These are phyloP conservation scores for Striga asiatica DNA, from an alignment of 257 asterid species.

Conservation along the genomic window DNA sequence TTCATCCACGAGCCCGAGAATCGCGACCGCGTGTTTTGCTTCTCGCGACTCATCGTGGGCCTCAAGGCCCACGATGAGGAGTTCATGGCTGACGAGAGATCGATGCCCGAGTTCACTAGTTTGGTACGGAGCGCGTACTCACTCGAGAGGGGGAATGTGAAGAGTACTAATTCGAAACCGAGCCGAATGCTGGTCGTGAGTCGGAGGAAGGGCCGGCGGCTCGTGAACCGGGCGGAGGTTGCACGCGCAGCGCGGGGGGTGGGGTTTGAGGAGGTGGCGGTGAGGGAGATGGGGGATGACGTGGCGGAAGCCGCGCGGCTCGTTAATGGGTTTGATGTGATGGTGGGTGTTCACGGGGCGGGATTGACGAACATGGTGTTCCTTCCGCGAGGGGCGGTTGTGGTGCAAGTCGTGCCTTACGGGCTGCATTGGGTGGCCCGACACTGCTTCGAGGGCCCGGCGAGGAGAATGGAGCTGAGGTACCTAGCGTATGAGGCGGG, in stretches of 20 bases:
- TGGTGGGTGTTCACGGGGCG: conserved; percentile 90
- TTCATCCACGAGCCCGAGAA: background rate
- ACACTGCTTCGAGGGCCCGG: conserved; percentile 52
- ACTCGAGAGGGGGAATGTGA: too few relatives aligned
- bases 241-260: conserved; percentile 25
- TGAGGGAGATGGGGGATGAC: conserved; percentile 34
- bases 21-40: background rate
- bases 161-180: too few relatives aligned
- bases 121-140: conserved; percentile 30
- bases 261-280: conserved; percentile 21
- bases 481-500: conserved; percentile 66
- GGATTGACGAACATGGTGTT: conserved; percentile 81
- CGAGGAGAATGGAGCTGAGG: conserved; percentile 45
- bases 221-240: too few relatives aligned
- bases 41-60: background rate
- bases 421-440: conserved; percentile 89
- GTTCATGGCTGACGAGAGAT: conserved; percentile 27
- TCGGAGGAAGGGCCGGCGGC: too few relatives aligned
- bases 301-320: conserved; percentile 53
- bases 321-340: too few relatives aligned
- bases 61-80: conserved; percentile 24
- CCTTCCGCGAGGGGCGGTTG: conserved; percentile 55
- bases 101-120: conserved; percentile 28
- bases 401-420: conserved; percentile 64
- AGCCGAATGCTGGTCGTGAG: too few relatives aligned